Base-by-base conservation (phyloP, 2,329 filamentous ascomycete species). In the Colletotrichum magnum region DNA sequence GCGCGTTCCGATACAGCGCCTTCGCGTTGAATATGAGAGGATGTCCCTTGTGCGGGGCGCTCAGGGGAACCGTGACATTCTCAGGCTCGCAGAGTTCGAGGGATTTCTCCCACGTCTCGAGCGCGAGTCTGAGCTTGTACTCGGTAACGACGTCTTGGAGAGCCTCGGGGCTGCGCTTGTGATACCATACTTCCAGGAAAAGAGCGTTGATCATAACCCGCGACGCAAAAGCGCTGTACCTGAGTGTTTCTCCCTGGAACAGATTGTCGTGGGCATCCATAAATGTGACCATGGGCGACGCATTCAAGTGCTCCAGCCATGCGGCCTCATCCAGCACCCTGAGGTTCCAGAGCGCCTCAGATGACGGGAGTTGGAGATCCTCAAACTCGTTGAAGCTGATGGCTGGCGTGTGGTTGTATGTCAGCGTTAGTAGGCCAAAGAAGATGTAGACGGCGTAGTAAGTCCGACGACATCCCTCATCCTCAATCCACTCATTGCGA, bases 401-500 rank as follows among this genome's bases (percentile, higher is more conserved):
- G 39, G 95, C 95, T 13, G 96, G 96, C 1, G 95, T 98, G 82
- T 98, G 96, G 79, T 98, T 98, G 87, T 97, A 99, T 0, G 95
- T 97, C 81, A 99, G 82, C 0, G 96, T 98, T 75, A 98, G 84
- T 76, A 98, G 88, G 64, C 96, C 96, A 77, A 98, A 98, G 88
- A 98, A 98, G 81, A 98, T 97, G 85, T 98, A 99, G 69, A 98
- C 96, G 1, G 96, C 95, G 76, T 97, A 99, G 83, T 98, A 99
- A 1, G 96, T 98, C 70, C 96, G 93, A 69, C 95, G 91, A 80
- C 96, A 98, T 58, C 95, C 94, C 82, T 99, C 96, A 77, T 99
- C 96, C 76, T 97, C 94, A 52, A 98, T 91, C 96, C 96, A 99
- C 78, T 98, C 94, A 16, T 92, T 88, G 66, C 95, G 93, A 47